These are phyloP conservation scores for Globisporangium polare DNA, from an alignment of 352 stramenopile genomes.

Conservation along the genomic window DNA sequence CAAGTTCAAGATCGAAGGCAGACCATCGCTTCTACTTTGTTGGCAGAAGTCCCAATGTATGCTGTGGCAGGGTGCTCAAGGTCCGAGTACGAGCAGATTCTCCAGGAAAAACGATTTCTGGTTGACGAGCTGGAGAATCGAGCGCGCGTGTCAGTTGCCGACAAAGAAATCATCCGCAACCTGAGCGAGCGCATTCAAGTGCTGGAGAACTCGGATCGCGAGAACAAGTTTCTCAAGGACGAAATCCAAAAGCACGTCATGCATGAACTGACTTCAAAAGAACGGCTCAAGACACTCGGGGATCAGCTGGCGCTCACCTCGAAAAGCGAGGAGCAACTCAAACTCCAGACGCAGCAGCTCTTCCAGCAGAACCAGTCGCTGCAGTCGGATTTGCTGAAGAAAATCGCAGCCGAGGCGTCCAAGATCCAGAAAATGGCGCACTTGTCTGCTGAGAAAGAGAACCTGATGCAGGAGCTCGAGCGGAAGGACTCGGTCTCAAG, in stretches of 20 bases:
- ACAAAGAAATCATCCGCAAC: slow-evolving; percentile 36
- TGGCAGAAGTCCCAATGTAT: not conserved
- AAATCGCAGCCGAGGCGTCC: slow-evolving; percentile 55
- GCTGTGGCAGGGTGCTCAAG: slow-evolving; percentile 5
- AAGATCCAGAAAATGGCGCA: slow-evolving; percentile 72
- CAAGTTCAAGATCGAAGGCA: slow-evolving; percentile 7
- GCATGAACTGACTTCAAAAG: slow-evolving; percentile 48
- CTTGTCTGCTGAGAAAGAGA: slow-evolving; percentile 55
- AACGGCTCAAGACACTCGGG: slow-evolving; percentile 46
- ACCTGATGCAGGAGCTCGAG: slow-evolving; percentile 46
- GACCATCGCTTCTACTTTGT: not conserved
- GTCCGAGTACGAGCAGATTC: slow-evolving; percentile 32
- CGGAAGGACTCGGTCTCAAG: slow-evolving; percentile 31
- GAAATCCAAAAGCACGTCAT: slow-evolving; percentile 59
- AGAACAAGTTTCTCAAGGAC: slow-evolving; percentile 57
- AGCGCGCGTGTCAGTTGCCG: slow-evolving; percentile 11
- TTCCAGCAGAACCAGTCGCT: slow-evolving; percentile 69
- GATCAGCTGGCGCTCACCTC: slow-evolving; percentile 48
- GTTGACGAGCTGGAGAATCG: slow-evolving; percentile 19
- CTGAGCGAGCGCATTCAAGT: slow-evolving; percentile 37
- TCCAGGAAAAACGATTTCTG: slow-evolving; percentile 35
- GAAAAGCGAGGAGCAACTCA: slow-evolving; percentile 65
- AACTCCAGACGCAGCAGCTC: slow-evolving; percentile 63
- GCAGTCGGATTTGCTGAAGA: slow-evolving; percentile 60
- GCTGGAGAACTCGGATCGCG: slow-evolving; percentile 42